Conservation (phyloP, 768 basidiomycete species). For the Albatrellus ellisii region DNA sequence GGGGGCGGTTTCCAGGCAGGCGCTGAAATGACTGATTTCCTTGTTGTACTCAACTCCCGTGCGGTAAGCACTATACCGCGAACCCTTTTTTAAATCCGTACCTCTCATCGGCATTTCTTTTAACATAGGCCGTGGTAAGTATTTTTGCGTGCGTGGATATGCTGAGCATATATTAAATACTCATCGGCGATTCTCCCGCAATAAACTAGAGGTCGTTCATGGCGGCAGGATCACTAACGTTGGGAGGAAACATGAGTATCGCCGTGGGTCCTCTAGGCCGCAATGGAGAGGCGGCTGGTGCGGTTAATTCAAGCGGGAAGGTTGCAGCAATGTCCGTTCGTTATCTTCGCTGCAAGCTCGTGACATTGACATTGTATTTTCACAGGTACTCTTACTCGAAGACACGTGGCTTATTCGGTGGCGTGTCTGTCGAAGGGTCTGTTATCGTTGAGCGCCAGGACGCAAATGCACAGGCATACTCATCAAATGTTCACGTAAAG, state of each 20-base stretch:
- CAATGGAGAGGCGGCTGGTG: slow-evolving; percentile 85
- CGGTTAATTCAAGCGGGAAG: slow-evolving; percentile 74
- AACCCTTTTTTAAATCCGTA: neutral
- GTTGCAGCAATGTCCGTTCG: slow-evolving; percentile 76
- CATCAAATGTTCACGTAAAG: slow-evolving; percentile 57
- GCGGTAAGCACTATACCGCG: slow-evolving; percentile 33
- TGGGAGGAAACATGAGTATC: slow-evolving; percentile 84
- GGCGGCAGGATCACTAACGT: slow-evolving; percentile 81
- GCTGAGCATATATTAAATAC: neutral
- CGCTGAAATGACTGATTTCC: slow-evolving; percentile 83
- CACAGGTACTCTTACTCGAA: slow-evolving; percentile 82
- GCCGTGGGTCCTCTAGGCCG: slow-evolving; percentile 89
- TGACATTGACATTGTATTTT: slow-evolving; percentile 1
- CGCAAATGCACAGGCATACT: slow-evolving; percentile 77
- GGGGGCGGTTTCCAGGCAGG: slow-evolving; percentile 79
- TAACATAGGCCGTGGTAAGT: slow-evolving; percentile 48
- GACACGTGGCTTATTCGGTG: slow-evolving; percentile 88
- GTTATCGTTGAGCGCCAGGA: slow-evolving; percentile 92
- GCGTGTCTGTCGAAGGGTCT: slow-evolving; percentile 78
- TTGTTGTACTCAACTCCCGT: slow-evolving; percentile 77
- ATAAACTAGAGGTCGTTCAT: slow-evolving; percentile 68
- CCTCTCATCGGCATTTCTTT: neutral
- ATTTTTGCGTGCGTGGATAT: neutral
- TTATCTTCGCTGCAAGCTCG: neutral
- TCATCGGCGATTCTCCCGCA: neutral